Conservation (phyloP, 2,329 filamentous ascomycete genomes). For the Trichoderma semiorbis region DNA sequence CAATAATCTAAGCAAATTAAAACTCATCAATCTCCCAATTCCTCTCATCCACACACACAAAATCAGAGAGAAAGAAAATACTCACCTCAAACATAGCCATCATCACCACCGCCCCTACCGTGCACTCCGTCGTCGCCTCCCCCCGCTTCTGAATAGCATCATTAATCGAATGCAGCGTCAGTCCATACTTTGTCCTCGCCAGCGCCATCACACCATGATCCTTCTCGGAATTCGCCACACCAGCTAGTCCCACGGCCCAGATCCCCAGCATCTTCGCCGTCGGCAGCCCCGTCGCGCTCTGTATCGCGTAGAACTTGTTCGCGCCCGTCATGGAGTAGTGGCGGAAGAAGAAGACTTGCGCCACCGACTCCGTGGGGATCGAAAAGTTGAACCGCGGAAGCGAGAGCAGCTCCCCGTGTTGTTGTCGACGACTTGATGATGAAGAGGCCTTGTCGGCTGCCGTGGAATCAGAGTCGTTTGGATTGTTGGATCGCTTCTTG, state of each 20-base stretch:
- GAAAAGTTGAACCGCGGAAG: neutral
- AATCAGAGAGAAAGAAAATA: neutral
- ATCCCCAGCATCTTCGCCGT: conserved; percentile 2
- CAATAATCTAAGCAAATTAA: neutral
- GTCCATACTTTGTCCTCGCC: neutral
- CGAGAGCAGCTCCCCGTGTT: neutral
- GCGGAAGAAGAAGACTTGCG: conserved; percentile 3
- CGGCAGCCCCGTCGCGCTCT: neutral
- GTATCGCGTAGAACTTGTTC: neutral
- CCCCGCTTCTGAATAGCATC: neutral
- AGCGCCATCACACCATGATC: neutral
- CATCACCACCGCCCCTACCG: neutral
- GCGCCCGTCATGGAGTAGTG: neutral
- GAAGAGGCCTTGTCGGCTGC: neutral
- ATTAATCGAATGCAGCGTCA: neutral
- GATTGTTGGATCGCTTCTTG: neutral
- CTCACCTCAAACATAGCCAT: neutral
- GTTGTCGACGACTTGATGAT: neutral
- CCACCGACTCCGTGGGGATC: neutral
- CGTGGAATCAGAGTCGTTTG: neutral
- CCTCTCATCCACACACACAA: neutral
- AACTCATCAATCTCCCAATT: neutral
- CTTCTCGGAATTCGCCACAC: neutral
- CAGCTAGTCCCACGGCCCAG: neutral
- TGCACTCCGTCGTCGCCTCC: neutral